These are phyloP conservation scores for Phytophthora palmivora DNA, from an alignment of 352 stramenopile species.

Conservation along the genomic window DNA sequence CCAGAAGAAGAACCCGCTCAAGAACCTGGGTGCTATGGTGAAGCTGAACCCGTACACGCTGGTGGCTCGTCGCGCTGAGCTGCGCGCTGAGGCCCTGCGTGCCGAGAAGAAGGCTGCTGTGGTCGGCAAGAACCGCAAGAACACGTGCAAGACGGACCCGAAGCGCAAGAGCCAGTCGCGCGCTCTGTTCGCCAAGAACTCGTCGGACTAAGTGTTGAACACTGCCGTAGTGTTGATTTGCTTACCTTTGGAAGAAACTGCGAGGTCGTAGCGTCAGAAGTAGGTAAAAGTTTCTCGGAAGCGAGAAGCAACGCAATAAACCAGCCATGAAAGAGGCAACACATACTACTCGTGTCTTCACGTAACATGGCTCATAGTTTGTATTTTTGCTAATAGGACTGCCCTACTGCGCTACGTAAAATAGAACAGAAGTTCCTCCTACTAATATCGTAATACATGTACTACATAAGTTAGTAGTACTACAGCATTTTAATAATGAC, in stretches of 20 bases:
- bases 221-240: not conserved
- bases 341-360: no score
- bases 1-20: conserved; percentile 98
- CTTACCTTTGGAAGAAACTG: no score
- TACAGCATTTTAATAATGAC: no score
- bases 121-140: conserved; percentile 86
- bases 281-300: not conserved
- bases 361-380: no score
- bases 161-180: conserved; percentile 82
- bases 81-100: conserved; percentile 86
- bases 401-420: no score
- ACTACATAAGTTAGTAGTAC: no score
- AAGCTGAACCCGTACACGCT: conserved; percentile 98
- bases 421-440: no score
- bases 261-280: not conserved
- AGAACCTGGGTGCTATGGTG: conserved; percentile 95
- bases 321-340: conserved; percentile 6
- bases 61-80: conserved; percentile 90
- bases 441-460: no score
- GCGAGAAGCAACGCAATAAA: conserved; percentile 5
- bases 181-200: conserved; percentile 85
- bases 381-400: no score
- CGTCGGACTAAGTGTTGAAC: conserved; percentile 64
- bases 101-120: conserved; percentile 90
- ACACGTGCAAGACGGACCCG: conserved; percentile 80